A percentile compares a stretch with the other conserved stretches of the same genome.
phyloP scores from a whole-genome alignment of 176 grass and related monocot genomes.

The sorghum (Sorghum bicolor) region Sorghum_bicolor_NCBIv3 NC_012878.2:1654501-1655000 shows the following conservation, averaged over 20 bases:
- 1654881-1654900: not conserved
- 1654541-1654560: constrained; percentile 88
- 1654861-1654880: not conserved
- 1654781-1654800: not conserved
- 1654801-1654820: not conserved
- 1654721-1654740: constrained; percentile 71
- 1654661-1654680: not conserved
- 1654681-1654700: constrained; percentile 51
- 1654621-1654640: not conserved
- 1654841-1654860: not conserved
- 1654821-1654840: not conserved
- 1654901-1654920: not conserved
- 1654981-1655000: not conserved
- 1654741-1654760: constrained; percentile 47
- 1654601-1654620: not conserved
- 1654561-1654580: constrained; percentile 71
- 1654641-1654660: not conserved
- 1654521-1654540: constrained; percentile 72
- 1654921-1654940: not conserved
- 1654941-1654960: too few relatives aligned
- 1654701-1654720: constrained; percentile 57
- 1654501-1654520: constrained; percentile 73
- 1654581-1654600: constrained; percentile 53
- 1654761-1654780: not conserved
- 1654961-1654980: constrained; percentile 13